Evolutionary conservation across 1,139 yeast genomes (phyloP), one percentile per base, ranked within the genome.

Genomic region (Kazachstania sp.): DNA sequence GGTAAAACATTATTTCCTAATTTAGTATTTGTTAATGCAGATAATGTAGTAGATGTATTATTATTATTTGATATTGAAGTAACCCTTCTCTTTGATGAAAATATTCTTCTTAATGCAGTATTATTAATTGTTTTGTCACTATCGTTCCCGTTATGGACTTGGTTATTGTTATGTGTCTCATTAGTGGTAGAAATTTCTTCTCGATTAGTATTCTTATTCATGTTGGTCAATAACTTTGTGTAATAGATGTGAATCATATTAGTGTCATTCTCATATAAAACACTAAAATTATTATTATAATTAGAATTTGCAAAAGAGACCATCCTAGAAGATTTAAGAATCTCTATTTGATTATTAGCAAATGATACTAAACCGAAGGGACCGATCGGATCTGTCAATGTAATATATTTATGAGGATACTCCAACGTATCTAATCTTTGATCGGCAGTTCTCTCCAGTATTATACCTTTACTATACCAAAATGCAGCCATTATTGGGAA

Each of bases 291-390:
- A 20, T 49, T 49, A 2, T 54, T 45, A 18, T 49, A 48, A 12
- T 47, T 44, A 16, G 37, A 29, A n/a, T 46, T 47, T 3, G 66
- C 64, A 41, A 63, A 58, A 31, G 54, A 44, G 15, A 63, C 35
- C 53, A 63, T 50, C 18, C 54, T 49, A 12, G 52, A 45, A 44
- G 53, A 44, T 19, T 41, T 45, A 16, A 48, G 38, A 19, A 52
- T 51, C 6, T 48, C 51, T n/a, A 35, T 34, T 35, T 52, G 49
- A 35, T 50, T 50, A 1, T 56, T 41, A 2, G 57, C 48, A 29
- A 60, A 56, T 4, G 55, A 56, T 11, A 60, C 44, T n/a, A 55
- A 51, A 11, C 67, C 67, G 50, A 63, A 63, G 3, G 64, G 63
- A 3, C 59, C 47, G 55, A 61, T 52, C 3, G 66, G 65, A 47